Base-by-base conservation (phyloP, 2,329 filamentous ascomycete genomes). In the Aspergillus eucalypticola region DNA sequence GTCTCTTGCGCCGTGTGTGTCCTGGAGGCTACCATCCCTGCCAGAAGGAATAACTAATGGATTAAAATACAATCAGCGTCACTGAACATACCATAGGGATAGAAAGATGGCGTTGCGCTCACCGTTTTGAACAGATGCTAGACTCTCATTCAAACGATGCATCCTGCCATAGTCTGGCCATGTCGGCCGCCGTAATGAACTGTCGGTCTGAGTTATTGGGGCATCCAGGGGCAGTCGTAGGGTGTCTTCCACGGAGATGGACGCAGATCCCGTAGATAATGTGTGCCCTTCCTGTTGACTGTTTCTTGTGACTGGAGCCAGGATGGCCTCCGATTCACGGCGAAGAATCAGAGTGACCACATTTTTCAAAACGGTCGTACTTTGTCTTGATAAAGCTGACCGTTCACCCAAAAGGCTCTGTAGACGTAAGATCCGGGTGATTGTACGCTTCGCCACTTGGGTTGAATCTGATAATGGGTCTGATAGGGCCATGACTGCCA, bases 401-500 rank as follows among this genome's bases (percentile, higher is more conserved):
- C 72, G 66, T 17, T 64, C 69, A 0, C 73, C 73, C 6, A 79
- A 64, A 7, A 76, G 63, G 42, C 78, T 73, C 25, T 79, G 77
- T 1, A 80, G 60, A 15, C 75, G 71, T 35, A 79, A 69, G n/a
- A 78, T 79, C 3, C 78, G 73, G 5, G 76, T 76, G 21, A 81
- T 74, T 7, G 73, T 76, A 35, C 78, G 72, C 59, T 81, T 81
- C 0, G 76, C 73, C 46, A 75, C 72, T 61, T 81, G 79, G 1
- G 79, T 78, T 27, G 70, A 67, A 52, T 79, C 73, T 0, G 77
- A 78, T 1, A 81, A 71, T 0, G 77, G 76, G 29, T 80, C 73
- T 2, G 77, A 77, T 2, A 81, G 68, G 1, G 79, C 77, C 41
- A 77, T 69, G 1, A 80, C 72, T 23, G 76, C 74, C 54, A 81